These are phyloP conservation scores for Aspergillus neotritici DNA, from an alignment of 2,329 filamentous ascomycete species.

Conservation along the genomic window DNA sequence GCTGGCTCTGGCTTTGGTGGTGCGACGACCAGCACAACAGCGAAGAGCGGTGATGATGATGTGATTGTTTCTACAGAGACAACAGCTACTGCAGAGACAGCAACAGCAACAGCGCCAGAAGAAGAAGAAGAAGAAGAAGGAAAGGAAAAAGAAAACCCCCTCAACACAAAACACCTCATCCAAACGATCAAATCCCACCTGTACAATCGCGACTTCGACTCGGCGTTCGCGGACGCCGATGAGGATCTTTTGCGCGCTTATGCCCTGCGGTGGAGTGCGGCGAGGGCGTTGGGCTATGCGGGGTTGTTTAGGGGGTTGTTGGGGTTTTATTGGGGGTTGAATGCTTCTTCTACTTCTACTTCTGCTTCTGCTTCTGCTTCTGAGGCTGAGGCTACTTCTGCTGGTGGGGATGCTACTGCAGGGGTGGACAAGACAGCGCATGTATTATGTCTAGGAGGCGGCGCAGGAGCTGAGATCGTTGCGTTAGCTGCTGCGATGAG, in stretches of 20 bases:
- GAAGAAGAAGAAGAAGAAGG: background rate
- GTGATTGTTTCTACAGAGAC: too few species aligned
- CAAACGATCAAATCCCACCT: slow-evolving; percentile 82
- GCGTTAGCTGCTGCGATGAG: slow-evolving; percentile 54
- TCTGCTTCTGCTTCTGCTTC: background rate
- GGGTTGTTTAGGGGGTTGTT: slow-evolving; percentile 46
- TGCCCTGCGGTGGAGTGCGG: slow-evolving; percentile 84
- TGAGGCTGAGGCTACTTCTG: background rate
- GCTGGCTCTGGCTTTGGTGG: too few species aligned
- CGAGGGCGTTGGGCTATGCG: slow-evolving; percentile 76
- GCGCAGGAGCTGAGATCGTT: slow-evolving; percentile 62
- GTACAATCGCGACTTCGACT: slow-evolving; percentile 75
- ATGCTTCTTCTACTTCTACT: background rate
- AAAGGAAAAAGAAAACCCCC: slow-evolving; percentile 4
- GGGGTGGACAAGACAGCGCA: slow-evolving; percentile 17
- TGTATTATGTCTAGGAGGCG: slow-evolving; percentile 58
- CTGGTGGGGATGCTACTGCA: too few species aligned
- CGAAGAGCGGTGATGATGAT: too few species aligned
- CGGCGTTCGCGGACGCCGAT: slow-evolving; percentile 62
- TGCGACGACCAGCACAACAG: too few species aligned
- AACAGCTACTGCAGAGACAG: too few species aligned
- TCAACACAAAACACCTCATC: slow-evolving; percentile 50
- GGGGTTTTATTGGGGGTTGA: slow-evolving; percentile 13
- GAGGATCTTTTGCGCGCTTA: slow-evolving; percentile 72
- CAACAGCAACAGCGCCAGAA: too few species aligned